A percentile compares a stretch with the other conserved stretches of the same genome.
These are phyloP conservation scores for Wickerhamomyces silvicola DNA, from an alignment of 805 yeast species.

Conservation along the genomic window DNA sequence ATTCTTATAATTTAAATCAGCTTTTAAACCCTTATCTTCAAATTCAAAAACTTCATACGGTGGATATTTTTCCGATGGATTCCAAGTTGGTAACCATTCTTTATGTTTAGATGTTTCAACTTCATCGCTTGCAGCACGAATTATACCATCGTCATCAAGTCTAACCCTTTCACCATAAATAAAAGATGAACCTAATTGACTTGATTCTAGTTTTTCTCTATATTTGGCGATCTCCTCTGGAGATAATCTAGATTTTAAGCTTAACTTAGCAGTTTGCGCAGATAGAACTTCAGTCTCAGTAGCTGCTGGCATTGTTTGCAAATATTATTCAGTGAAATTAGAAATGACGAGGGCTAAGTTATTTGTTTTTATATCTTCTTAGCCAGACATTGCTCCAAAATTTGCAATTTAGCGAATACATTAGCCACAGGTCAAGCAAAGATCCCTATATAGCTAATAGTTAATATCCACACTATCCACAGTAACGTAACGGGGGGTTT, in stretches of 20 bases:
- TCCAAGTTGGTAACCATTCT: conserved; percentile 9
- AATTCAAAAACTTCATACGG: conserved; percentile 5
- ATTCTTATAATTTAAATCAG: conserved; percentile 4
- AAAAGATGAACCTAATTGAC: neutral
- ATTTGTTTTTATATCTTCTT: too few species aligned
- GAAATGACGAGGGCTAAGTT: too few species aligned
- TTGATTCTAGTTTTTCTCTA: neutral
- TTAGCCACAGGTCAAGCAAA: too few species aligned
- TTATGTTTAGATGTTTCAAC: neutral
- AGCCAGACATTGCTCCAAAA: too few species aligned
- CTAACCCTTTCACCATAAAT: conserved; percentile 3
- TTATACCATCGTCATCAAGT: conserved; percentile 4
- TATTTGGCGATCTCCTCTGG: neutral
- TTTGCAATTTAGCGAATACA: too few species aligned
- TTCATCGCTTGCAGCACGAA: conserved; percentile 2
- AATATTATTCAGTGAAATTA: too few species aligned
- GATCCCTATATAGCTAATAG: too few species aligned
- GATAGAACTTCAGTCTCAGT: conserved; percentile 25
- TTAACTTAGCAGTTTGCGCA: conserved; percentile 17
- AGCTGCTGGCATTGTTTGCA: too few species aligned
- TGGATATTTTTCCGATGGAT: conserved; percentile 7
- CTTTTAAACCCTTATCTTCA: conserved; percentile 7
- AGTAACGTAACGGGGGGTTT: too few species aligned
- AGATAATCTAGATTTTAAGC: neutral
- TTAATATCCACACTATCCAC: too few species aligned